Base-by-base conservation (phyloP, 2,329 filamentous ascomycete genomes). In the Penicillium italicum region DNA sequence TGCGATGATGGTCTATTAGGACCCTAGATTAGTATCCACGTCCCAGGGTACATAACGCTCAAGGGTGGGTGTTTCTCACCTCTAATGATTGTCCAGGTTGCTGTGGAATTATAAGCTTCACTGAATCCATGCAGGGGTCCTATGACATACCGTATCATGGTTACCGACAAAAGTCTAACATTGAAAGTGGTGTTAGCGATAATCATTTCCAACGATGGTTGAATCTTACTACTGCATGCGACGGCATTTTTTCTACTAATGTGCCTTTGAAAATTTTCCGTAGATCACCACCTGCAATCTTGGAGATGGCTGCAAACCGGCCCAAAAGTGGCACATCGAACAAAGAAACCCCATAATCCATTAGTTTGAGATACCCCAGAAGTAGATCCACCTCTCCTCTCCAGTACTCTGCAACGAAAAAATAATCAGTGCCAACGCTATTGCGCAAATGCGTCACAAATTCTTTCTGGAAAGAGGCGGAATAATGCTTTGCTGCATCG, bases 401-500 rank as follows among this genome's bases (percentile, higher is more conserved):
- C 86, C 86, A 89, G 68, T 86, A 89, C 65, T 90, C 87, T 8
- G 85, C 86, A 0, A 90, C 81, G 12, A 88, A 72, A 66, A 88
- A 86, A 70, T 84, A 84, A 18, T 81, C 72, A n/a, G 77, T 71
- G 1, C 80, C 80, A 36, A 79, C 76, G 0, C 71, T 72, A 18
- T 76, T 75, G 66, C 81, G 81, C 56, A 88, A 71, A 43, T 80
- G 75, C 10, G 75, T 73, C 50, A 89, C 80, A 73, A 88, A 88
- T 22, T 84, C 79, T 36, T 78, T 79, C 31, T 86, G 79, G 65
- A 90, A 90, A 22, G 79, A 76, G 58, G 82, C 82, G 34, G 83
- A 86, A 72, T 85, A 89, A 71, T 90, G 87, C 72, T 89, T 87
- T 26, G 85, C 84, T 20, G 87, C 87, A 68, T 90, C 87, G 50